These are phyloP conservation scores for Umbilicaria muhlenbergii DNA, from an alignment of 495 filamentous ascomycete species.

Conservation along the genomic window DNA sequence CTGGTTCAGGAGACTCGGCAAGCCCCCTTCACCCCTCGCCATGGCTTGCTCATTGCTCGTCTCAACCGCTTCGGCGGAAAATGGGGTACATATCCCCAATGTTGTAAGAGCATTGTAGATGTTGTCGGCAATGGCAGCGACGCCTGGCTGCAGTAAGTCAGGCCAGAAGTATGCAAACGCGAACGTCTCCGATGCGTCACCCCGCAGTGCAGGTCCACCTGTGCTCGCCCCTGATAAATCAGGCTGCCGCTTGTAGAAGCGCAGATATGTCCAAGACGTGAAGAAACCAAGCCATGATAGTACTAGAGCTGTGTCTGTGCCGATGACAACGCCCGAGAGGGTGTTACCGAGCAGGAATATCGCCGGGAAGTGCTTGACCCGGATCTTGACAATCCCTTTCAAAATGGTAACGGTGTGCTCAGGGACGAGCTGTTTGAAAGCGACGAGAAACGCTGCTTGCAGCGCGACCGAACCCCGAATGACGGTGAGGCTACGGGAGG, in stretches of 20 bases:
- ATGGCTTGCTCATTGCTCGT: constrained; percentile 59
- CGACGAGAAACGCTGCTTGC: constrained; percentile 88
- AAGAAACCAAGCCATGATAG: constrained; percentile 72
- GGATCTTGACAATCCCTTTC: constrained; percentile 71
- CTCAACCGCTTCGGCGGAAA: constrained; percentile 71
- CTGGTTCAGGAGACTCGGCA: constrained; percentile 43
- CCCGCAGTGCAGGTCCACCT: constrained; percentile 38
- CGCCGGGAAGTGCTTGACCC: constrained; percentile 86
- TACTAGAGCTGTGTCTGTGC: constrained; percentile 71
- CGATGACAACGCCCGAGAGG: constrained; percentile 61
- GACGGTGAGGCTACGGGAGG: constrained; percentile 11
- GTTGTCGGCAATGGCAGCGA: constrained; percentile 55
- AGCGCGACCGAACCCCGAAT: constrained; percentile 66
- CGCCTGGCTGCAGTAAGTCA: constrained; percentile 61
- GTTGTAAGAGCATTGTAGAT: constrained; percentile 62
- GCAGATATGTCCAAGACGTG: constrained; percentile 86
- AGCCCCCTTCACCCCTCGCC: constrained; percentile 48
- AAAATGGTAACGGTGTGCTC: constrained; percentile 95
- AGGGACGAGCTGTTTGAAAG: constrained; percentile 95
- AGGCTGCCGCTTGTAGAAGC: constrained; percentile 81
- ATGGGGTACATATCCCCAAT: constrained; percentile 66
- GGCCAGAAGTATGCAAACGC: constrained; percentile 93
- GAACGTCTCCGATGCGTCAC: constrained; percentile 92
- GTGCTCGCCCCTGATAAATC: constrained; percentile 37
- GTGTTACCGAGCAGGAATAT: constrained; percentile 70